These are phyloP conservation scores for Ophiostoma ulmi DNA, from an alignment of 2,329 filamentous ascomycete genomes.

Conservation along the genomic window DNA sequence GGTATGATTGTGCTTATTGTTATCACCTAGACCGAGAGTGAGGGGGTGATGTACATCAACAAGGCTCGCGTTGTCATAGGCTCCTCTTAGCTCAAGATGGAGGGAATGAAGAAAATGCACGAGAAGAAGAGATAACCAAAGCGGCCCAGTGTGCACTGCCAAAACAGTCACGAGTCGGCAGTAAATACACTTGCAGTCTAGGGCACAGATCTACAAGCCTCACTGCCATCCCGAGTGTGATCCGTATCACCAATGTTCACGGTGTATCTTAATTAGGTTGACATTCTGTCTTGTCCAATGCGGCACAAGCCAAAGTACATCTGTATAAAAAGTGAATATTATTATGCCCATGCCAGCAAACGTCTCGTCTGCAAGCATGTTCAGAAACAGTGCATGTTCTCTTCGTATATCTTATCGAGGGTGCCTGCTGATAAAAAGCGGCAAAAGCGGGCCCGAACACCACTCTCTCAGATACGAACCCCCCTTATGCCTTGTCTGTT, in stretches of 20 bases:
- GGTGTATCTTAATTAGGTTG: not conserved
- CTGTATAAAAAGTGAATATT: not conserved
- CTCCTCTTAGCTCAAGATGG: not conserved
- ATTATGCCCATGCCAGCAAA: not conserved
- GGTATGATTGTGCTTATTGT: not conserved
- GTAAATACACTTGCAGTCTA: not conserved
- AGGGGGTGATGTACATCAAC: not conserved
- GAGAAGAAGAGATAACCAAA: not conserved
- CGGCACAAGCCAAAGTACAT: not conserved
- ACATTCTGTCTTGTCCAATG: not conserved
- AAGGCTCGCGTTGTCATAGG: conserved; percentile 1
- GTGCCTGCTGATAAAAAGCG: not conserved
- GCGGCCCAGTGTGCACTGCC: not conserved
- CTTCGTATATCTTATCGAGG: not conserved
- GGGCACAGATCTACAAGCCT: not conserved
- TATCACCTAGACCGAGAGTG: not conserved
- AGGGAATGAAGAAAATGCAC: no score
- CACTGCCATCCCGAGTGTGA: not conserved
- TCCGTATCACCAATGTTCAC: not conserved
- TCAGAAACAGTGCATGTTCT: not conserved
- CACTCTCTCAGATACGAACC: not conserved
- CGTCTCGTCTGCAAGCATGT: not conserved
- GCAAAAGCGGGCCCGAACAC: not conserved
- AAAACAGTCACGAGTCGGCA: not conserved
- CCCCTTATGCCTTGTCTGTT: not conserved